These are phyloP conservation scores for Plasmopara muralis DNA, from an alignment of 352 stramenopile species.

Conservation along the genomic window DNA sequence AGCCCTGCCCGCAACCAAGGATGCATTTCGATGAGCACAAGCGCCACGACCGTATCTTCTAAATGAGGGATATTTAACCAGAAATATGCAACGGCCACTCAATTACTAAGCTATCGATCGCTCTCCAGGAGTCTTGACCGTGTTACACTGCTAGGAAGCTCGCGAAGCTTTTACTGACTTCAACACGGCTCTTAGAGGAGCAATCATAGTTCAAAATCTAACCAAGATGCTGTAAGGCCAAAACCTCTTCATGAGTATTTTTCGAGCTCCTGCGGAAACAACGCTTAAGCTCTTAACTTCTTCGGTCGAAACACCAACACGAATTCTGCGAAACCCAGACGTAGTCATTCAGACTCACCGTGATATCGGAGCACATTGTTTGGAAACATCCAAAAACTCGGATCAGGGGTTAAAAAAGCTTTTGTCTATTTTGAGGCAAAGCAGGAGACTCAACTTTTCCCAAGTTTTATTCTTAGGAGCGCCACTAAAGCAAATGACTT, in stretches of 20 bases:
- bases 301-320: conserved; percentile 4
- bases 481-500: not conserved
- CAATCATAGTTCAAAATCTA: conserved; percentile 7
- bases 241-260: not conserved
- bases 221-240: not conserved
- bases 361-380: conserved; percentile 7
- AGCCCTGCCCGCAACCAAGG: conserved; percentile 2
- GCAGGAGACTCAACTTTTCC: not conserved
- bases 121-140: not conserved
- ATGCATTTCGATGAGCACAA: conserved; percentile 11
- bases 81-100: conserved; percentile 1
- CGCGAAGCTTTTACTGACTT: not conserved
- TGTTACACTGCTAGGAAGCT: not conserved
- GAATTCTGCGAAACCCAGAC: conserved; percentile 1
- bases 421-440: not conserved
- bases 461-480: not conserved
- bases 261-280: not conserved
- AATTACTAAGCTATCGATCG: not conserved
- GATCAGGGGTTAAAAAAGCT: not conserved
- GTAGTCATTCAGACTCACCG: conserved; percentile 2
- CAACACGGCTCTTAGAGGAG: not conserved
- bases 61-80: conserved; percentile 2
- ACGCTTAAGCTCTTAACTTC: not conserved
- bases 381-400: not conserved
- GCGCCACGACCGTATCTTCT: conserved; percentile 2